Evolutionary conservation across 2,329 filamentous ascomycete genomes (phyloP).

Genomic region (Ceratocystiopsis minuta): DNA sequence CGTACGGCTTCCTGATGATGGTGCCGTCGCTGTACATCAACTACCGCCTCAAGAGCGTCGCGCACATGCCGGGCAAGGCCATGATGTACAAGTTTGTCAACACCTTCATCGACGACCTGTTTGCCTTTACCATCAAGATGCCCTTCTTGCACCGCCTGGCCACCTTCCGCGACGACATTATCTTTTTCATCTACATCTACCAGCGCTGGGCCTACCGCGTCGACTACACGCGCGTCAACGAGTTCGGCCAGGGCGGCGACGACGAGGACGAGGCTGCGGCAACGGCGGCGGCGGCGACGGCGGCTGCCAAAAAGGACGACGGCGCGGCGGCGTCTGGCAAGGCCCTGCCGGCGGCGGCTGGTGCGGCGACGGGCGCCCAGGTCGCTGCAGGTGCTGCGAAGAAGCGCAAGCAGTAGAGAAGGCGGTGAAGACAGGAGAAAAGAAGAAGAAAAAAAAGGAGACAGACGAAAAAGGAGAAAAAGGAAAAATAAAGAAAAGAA

Average conservation of each 20-base stretch:
- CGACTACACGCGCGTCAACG: slow-evolving; percentile 84
- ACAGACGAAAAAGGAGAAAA: no score
- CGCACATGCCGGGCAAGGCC: slow-evolving; percentile 89
- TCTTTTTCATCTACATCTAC: slow-evolving; percentile 96
- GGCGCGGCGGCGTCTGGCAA: slow-evolving; percentile 16
- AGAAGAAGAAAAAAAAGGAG: no score
- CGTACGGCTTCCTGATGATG: slow-evolving; percentile 99
- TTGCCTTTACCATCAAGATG: slow-evolving; percentile 99
- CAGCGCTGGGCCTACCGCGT: slow-evolving; percentile 85
- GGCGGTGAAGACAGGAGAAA: no score
- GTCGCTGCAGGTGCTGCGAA: slow-evolving; percentile 26
- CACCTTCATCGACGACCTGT: slow-evolving; percentile 96
- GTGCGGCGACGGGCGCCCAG: slow-evolving; percentile 25
- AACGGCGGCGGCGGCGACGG: slow-evolving; percentile 17
- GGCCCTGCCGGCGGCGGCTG: slow-evolving; percentile 15
- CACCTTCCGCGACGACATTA: slow-evolving; percentile 84
- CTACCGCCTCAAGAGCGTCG: slow-evolving; percentile 87
- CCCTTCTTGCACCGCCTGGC: slow-evolving; percentile 81
- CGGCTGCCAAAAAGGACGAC: slow-evolving; percentile 16
- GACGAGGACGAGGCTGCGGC: slow-evolving; percentile 35
- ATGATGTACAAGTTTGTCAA: slow-evolving; percentile 99
- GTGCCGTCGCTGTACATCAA: slow-evolving; percentile 96
- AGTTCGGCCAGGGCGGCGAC: slow-evolving; percentile 98
- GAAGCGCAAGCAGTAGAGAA: slow-evolving; percentile 24
- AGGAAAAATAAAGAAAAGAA: no score